Evolutionary conservation across 2,329 filamentous ascomycete species (phyloP).

Genomic region (Talaromyces atroroseus): DNA sequence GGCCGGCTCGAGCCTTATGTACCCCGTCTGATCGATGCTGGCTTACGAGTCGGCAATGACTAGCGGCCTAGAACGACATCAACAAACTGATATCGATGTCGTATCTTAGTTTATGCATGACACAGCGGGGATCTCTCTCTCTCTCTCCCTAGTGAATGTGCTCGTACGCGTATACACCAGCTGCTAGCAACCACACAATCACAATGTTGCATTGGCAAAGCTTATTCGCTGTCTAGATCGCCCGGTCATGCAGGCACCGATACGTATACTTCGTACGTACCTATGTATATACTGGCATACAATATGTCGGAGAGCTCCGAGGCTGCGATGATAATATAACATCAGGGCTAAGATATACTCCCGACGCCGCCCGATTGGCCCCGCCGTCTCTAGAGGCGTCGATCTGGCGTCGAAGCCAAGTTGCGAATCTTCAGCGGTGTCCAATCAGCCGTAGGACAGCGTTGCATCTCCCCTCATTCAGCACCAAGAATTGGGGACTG

Average conservation of each 20-base stretch:
- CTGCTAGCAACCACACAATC: constrained; percentile 4
- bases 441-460: background rate
- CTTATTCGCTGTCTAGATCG: constrained; percentile 2
- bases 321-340: background rate
- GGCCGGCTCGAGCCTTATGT: background rate
- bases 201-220: constrained; percentile 8
- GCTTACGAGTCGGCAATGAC: background rate
- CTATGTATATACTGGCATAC: background rate
- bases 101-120: background rate
- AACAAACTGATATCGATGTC: background rate
- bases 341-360: background rate
- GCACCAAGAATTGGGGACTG: background rate
- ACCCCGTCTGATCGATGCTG: background rate
- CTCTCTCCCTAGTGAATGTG: background rate
- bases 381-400: background rate
- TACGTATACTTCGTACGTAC: too few relatives aligned
- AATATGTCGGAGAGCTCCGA: background rate
- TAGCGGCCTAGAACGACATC: background rate
- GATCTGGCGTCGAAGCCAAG: background rate
- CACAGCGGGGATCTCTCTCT: background rate
- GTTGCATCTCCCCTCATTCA: background rate
- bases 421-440: background rate
- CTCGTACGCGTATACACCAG: background rate
- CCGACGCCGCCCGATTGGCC: background rate
- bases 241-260: background rate